Evolutionary conservation across 1,139 yeast genomes (phyloP), one percentile per base, ranked within the genome.

Genomic region (Pneumocystis oryctolagi): DNA sequence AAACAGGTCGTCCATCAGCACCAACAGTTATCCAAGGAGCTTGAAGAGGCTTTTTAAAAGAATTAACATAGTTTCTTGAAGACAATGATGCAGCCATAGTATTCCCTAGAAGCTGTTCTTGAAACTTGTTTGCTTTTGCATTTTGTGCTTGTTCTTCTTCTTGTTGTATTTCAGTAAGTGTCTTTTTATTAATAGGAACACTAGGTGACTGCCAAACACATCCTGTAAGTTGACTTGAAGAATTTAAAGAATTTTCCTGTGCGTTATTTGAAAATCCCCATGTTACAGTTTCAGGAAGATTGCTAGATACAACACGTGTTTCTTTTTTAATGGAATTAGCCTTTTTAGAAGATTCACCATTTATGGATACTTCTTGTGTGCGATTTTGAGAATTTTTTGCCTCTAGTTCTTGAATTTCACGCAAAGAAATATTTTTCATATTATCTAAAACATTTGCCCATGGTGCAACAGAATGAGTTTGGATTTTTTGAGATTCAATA

Each of bases 361-460:
- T 47, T 47, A 25, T 5, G 12, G 30, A 20, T 47, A 47, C 12
- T 14, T 12, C 55, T 25, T 47, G 55, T 2, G 31, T 20, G 20
- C 16, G 16, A 47, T 71, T 82, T 64, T 80, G 82, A 59, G 84
- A 64, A 57, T 64, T 59, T 30, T 59, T 64, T 18, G 66, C 84
- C 70, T 86, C 94, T 65, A 84, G 73, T 66, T 78, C 80, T 72
- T 85, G 92, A 66, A 87, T 84, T 71, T 87, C 88, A 65, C 82
- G 81, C 67, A 87, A 76, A 0, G 88, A 78, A 65, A 84, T 74
- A n/a, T 78, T 72, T 57, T 85, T 84, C 8, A 58, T 47, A 20
- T 47, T 25, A 35, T 61, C 59, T 32, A 60, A 67, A 62, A 78
- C 74, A 25, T 74, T 69, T 16, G 72, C 67, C 5, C 71, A 67